These are phyloP conservation scores for Alternaria gansuensis DNA, from an alignment of 2,329 filamentous ascomycete species.

Conservation along the genomic window DNA sequence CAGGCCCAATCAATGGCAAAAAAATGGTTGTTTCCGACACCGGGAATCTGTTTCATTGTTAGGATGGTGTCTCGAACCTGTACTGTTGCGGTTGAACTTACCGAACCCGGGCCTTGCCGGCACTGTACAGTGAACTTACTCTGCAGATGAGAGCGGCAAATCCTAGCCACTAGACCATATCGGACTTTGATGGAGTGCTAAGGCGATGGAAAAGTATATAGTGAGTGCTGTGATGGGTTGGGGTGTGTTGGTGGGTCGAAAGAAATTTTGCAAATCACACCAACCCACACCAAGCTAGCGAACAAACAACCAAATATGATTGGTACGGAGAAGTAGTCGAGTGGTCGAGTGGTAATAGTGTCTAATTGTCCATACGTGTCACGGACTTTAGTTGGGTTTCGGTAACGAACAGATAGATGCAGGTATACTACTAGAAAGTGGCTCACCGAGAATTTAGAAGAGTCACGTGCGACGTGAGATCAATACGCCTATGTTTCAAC, in stretches of 20 bases:
- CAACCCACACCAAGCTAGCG: background rate
- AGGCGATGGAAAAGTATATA: background rate
- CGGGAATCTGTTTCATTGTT: conserved; percentile 22
- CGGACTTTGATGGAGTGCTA: conserved; percentile 17
- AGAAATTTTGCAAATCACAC: background rate
- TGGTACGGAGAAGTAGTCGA: background rate
- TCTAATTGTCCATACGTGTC: background rate
- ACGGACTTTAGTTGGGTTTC: background rate
- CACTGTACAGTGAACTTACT: conserved; percentile 20
- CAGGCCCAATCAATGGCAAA: conserved; percentile 3
- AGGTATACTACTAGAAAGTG: background rate
- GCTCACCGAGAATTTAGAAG: background rate
- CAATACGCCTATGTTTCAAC: background rate
- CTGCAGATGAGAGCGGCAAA: conserved; percentile 28
- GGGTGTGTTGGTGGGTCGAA: background rate
- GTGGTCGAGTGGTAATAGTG: background rate
- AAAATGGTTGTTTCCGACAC: conserved; percentile 24
- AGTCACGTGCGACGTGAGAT: background rate
- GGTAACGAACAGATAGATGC: background rate
- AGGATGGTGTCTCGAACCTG: background rate
- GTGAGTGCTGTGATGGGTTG: background rate
- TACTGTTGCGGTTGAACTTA: background rate
- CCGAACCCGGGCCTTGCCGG: conserved; percentile 30
- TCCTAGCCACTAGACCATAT: conserved; percentile 31
- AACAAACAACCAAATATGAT: background rate